Percentiles rank a stretch among this genome's conserved stretches.
Conservation (phyloP, 2,329 filamentous ascomycete species). For the Pseudogymnoascus sp. region DNA sequence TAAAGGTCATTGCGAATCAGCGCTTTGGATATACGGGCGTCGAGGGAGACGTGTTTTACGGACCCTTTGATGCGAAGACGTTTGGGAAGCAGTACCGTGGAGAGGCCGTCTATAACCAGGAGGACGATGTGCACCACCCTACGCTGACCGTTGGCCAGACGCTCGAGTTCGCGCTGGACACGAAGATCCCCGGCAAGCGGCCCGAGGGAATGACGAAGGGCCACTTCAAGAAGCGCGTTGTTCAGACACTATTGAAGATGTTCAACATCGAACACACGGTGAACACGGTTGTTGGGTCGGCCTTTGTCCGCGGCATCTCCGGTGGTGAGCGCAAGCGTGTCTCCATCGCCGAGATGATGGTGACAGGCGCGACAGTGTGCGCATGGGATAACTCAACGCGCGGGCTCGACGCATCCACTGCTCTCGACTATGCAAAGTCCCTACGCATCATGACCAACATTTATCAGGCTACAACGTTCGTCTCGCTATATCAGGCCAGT, state of each 20-base stretch:
- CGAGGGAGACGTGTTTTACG: constrained; percentile 50
- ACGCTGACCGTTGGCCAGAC: constrained; percentile 43
- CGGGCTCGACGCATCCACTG: constrained; percentile 56
- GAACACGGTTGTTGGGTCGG: constrained; percentile 47
- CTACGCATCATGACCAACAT: constrained; percentile 56
- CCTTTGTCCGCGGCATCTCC: constrained; percentile 52
- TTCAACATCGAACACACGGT: constrained; percentile 44
- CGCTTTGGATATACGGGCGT: constrained; percentile 50
- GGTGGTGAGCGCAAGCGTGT: constrained; percentile 55
- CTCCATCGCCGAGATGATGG: constrained; percentile 43
- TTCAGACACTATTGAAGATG: constrained; percentile 34
- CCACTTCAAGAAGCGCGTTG: constrained; percentile 43
- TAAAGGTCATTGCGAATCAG: constrained; percentile 61
- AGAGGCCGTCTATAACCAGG: constrained; percentile 48
- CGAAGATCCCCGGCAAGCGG: constrained; percentile 50
- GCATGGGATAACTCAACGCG: constrained; percentile 62
- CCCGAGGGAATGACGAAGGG: constrained; percentile 34
- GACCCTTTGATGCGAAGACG: constrained; percentile 35
- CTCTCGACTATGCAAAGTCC: constrained; percentile 50
- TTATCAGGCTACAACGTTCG: constrained; percentile 49
- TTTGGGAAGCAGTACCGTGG: constrained; percentile 39
- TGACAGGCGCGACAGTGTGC: constrained; percentile 36
- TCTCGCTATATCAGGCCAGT: constrained; percentile 61
- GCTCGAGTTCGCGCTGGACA: constrained; percentile 45
- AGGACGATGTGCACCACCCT: constrained; percentile 44